Evolutionary conservation across 2,329 filamentous ascomycete species (phyloP), one percentile per base, ranked within the genome.

Genomic region (Trichophyton equinum): DNA sequence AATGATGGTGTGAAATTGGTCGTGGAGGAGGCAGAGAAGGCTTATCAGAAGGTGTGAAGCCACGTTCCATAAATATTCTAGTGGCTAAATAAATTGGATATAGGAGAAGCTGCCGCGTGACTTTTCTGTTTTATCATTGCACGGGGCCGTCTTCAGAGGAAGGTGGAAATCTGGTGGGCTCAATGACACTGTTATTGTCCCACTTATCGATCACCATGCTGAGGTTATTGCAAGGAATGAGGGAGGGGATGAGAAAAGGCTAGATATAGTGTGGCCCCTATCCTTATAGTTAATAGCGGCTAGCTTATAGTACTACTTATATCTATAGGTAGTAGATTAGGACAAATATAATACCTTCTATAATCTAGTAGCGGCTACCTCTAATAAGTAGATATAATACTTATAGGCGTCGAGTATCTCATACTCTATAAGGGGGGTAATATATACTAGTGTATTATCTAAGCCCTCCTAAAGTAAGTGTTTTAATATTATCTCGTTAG

Each of bases 71-170:
- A 18, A 40, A 42, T 30, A 56, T 60, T 38, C 57, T 59, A 59
- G 47, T 27, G n/a, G n/a, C 18, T 27, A n/a, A 59, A 46, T 46
- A 44, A 44, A 59, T 38, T 38, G 36, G 36, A 38, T 38, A 38
- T 6, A 38, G 36, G 36, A 38, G 57, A 61, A 61, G 51, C 27
- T 22, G 6, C 30, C n/a, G 47, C 57, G 33, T 47, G 18, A 61
- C 36, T 36, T 57, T 61, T 61, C 36, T 47, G 13, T 57, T 15
- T 57, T 61, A 57, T 44, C 59, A 40, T 61, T 44, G 51, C 59
- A 61, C 9, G 59, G 59, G 49, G 59, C 59, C 46, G 51, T 61
- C 57, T 61, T 61, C 33, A 57, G 51, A 61, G 59, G 53, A 46
- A 61, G 33, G 47, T 61, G 59, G 59, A 57, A 27, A 47, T 61